These are phyloP conservation scores for Camellia lanceoleosa DNA, from an alignment of 148 eudicot genomes.

Conservation along the genomic window DNA sequence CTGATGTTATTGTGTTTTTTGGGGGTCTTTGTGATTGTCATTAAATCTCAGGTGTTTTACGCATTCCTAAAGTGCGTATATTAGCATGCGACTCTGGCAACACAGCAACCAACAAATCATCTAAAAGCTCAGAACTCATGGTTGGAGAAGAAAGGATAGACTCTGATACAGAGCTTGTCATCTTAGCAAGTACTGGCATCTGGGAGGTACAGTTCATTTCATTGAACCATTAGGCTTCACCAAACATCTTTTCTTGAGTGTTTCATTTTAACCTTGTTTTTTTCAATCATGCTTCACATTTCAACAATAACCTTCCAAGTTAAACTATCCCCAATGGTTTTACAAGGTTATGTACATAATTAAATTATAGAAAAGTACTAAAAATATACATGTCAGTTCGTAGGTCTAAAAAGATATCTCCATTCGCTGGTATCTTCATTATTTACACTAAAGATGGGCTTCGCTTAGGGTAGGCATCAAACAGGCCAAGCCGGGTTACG, in stretches of 20 bases:
- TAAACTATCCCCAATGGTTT: too few species aligned
- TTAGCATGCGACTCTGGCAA: slow-evolving; percentile 20
- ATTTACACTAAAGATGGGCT: too few species aligned
- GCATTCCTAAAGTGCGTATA: slow-evolving; percentile 39
- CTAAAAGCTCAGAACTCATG: slow-evolving; percentile 38
- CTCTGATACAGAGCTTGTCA: slow-evolving; percentile 64
- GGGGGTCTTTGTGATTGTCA: background rate
- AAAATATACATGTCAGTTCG: too few species aligned
- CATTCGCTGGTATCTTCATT: too few species aligned
- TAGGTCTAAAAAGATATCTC: too few species aligned
- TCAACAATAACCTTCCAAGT: too few species aligned
- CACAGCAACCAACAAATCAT: slow-evolving; percentile 24
- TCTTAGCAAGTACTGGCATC: slow-evolving; percentile 68
- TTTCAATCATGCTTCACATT: background rate
- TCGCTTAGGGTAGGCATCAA: too few species aligned
- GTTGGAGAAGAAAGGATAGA: slow-evolving; percentile 49
- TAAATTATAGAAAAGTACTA: too few species aligned
- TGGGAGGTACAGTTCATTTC: slow-evolving; percentile 45
- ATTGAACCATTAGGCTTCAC: too few species aligned
- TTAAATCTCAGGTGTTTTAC: slow-evolving; percentile 39
- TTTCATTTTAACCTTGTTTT: background rate
- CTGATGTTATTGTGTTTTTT: too few species aligned
- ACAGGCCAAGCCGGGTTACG: too few species aligned
- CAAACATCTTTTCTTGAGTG: background rate
- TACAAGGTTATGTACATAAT: too few species aligned